Base-by-base conservation (phyloP, 148 eudicot genomes). In the Amaranthus palmeri region DNA sequence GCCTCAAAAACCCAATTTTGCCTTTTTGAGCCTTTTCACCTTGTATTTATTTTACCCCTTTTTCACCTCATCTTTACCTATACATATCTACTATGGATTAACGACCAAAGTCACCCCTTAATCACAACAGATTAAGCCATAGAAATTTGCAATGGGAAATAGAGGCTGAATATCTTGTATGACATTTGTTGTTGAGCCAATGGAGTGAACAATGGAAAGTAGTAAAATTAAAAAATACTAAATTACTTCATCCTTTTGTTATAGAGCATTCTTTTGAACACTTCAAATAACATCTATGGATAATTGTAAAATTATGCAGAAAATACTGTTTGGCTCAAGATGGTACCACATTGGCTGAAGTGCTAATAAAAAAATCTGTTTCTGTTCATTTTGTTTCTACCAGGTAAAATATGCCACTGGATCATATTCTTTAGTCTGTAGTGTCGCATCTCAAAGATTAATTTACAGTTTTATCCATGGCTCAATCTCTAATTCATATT, bases 331-430 rank as follows among this genome's bases (percentile, higher is more conserved):
- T 68, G 52, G 47, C 11, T 65, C 41, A 6, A 3, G 9, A 59
- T 61, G 6, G 57, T 56, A 14, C 8, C 14, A 3, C 54, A 9
- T 44, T 51, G 36, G 72, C 41, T 66, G 18, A 4, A 71, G 15
- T 65, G 75, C 36, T 56, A 18, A 56, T 52, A 50, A 15, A 10
- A 58, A 54, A 1, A 45, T 61, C 36, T 63, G 15, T 14, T 55
- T 66, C 54, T 36, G 0, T 6, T 49, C 11, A 7, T 55, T 52
- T 15, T 67, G 4, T 55, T 52, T 15, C 62, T 10, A 40, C 47
- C 87, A 89, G 90, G 85, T 67, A 44, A 80, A 70, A 60, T 4
- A 64, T 67, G 65, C 62, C 73, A 64, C 68, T 51, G 69, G 63
- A 68, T 67, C 87, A 18, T 60, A 46, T 61, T 76, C 50, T 58